Percentiles rank a stretch among this genome's conserved stretches.
phyloP scores from a whole-genome alignment of 2,329 filamentous ascomycete genomes.

The Aspergillus neoniger region DNA sequence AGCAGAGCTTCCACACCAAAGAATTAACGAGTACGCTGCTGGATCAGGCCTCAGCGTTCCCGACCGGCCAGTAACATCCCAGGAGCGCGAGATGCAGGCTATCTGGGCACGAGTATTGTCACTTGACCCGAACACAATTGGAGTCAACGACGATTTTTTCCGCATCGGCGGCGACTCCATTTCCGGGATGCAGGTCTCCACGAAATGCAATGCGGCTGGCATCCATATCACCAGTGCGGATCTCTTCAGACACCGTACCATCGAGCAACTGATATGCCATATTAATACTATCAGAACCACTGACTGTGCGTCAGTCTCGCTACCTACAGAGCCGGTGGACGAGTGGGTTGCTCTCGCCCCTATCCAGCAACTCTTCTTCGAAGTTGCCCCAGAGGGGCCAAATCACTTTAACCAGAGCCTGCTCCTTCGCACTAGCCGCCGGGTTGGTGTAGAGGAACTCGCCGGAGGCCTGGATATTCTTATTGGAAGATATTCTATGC shows the following conservation, averaged over 20 bases:
- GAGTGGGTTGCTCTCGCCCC: background rate
- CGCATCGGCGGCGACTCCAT: slow-evolving; percentile 24
- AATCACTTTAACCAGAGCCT: slow-evolving; percentile 2
- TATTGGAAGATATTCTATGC: slow-evolving; percentile 14
- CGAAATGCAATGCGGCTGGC: slow-evolving; percentile 10
- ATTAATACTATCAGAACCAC: background rate
- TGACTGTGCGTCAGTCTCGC: background rate
- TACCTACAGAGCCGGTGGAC: background rate
- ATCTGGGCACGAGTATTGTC: slow-evolving; percentile 18
- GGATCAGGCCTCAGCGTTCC: slow-evolving; percentile 29
- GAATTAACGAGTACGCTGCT: background rate
- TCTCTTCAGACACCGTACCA: background rate
- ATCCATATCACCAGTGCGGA: slow-evolving; percentile 4
- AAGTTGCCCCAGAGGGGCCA: background rate
- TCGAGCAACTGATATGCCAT: background rate
- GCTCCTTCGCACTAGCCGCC: background rate
- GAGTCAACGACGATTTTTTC: slow-evolving; percentile 26
- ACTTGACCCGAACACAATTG: background rate
- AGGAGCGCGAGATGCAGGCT: slow-evolving; percentile 7
- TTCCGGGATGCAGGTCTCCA: slow-evolving; percentile 19
- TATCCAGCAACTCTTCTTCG: slow-evolving; percentile 7
- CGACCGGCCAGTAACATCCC: slow-evolving; percentile 36
- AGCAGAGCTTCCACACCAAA: background rate
- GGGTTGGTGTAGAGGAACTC: background rate
- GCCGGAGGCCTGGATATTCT: slow-evolving; percentile 2